Percentiles rank a stretch among this genome's conserved stretches.
Evolutionary conservation across 352 stramenopile species (phyloP).

Genomic region (Phytophthora constricta): DNA sequence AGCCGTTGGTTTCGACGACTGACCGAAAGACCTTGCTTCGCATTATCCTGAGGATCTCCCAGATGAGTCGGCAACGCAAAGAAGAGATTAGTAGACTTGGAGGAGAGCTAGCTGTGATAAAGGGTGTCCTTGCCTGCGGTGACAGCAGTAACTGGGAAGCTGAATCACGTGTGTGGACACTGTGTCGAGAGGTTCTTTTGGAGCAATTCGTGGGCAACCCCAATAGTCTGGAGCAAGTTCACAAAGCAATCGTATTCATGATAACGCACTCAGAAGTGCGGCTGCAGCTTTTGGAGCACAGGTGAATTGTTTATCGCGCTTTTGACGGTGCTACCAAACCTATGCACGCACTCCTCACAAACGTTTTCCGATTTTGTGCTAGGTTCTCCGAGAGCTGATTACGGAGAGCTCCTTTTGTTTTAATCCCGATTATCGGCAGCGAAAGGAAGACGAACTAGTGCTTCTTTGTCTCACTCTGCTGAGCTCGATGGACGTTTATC

Average conservation of each 20-base stretch:
- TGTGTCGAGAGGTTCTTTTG: slow-evolving; percentile 55
- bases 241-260: slow-evolving; percentile 52
- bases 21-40: slow-evolving; percentile 43
- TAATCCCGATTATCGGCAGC: slow-evolving; percentile 40
- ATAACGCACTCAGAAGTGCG: slow-evolving; percentile 34
- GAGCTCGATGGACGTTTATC: slow-evolving; percentile 37
- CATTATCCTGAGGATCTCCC: slow-evolving; percentile 50
- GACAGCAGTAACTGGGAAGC: slow-evolving; percentile 21
- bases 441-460: slow-evolving; percentile 48
- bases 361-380: background rate
- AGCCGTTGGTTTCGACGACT: slow-evolving; percentile 21
- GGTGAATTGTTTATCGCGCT: slow-evolving; percentile 35
- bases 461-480: slow-evolving; percentile 44
- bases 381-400: slow-evolving; percentile 68
- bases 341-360: too few species aligned
- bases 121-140: slow-evolving; percentile 39
- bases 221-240: slow-evolving; percentile 29
- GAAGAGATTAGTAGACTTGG: slow-evolving; percentile 52
- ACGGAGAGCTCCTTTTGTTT: slow-evolving; percentile 60
- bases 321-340: too few species aligned
- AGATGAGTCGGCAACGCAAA: slow-evolving; percentile 49
- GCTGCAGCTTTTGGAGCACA: slow-evolving; percentile 65
- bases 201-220: slow-evolving; percentile 68
- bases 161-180: slow-evolving; percentile 24
- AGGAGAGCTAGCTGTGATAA: slow-evolving; percentile 56